Conservation (phyloP, 306 rosid species). For the Rubus idaeus region DNA sequence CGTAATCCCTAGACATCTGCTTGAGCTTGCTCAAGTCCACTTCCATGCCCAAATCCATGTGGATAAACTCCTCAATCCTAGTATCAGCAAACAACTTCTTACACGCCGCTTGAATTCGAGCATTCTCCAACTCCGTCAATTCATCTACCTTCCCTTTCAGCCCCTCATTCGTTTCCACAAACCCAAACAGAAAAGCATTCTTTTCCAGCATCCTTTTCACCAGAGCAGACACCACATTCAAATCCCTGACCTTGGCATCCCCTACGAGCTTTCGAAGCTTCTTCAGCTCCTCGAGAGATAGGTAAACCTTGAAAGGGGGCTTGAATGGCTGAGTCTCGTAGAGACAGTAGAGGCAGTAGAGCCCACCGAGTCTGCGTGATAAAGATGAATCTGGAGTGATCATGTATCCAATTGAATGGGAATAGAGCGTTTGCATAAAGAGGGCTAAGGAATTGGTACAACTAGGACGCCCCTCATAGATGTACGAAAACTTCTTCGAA, state of each 20-base stretch:
- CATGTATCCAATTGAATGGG: conserved; percentile 73
- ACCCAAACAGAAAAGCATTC: conserved; percentile 69
- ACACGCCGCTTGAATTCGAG: conserved; percentile 61
- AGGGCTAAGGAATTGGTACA: conserved; percentile 53
- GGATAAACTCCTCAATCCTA: conserved; percentile 47
- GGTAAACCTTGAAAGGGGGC: conserved; percentile 66
- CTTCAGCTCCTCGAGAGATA: conserved; percentile 74
- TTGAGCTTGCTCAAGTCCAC: conserved; percentile 45
- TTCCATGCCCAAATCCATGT: conserved; percentile 81
- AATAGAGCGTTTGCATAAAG: conserved; percentile 84
- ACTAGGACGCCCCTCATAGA: conserved; percentile 71
- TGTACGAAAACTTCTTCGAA: conserved; percentile 69
- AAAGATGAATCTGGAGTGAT: conserved; percentile 50
- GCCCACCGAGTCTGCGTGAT: conserved; percentile 65
- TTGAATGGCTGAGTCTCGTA: conserved; percentile 87
- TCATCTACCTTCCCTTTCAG: conserved; percentile 63
- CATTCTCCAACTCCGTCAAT: conserved; percentile 65
- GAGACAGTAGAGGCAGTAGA: conserved; percentile 80
- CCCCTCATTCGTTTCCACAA: conserved; percentile 58
- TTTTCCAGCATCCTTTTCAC: conserved; percentile 72
- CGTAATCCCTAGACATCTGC: conserved; percentile 69
- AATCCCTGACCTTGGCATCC: conserved; percentile 50
- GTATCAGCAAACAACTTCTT: conserved; percentile 54
- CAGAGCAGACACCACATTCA: conserved; percentile 52
- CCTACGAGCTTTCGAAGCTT: conserved; percentile 59